These are phyloP conservation scores for Solanum bulbocastanum DNA, from an alignment of 257 asterid genomes.

Conservation along the genomic window DNA sequence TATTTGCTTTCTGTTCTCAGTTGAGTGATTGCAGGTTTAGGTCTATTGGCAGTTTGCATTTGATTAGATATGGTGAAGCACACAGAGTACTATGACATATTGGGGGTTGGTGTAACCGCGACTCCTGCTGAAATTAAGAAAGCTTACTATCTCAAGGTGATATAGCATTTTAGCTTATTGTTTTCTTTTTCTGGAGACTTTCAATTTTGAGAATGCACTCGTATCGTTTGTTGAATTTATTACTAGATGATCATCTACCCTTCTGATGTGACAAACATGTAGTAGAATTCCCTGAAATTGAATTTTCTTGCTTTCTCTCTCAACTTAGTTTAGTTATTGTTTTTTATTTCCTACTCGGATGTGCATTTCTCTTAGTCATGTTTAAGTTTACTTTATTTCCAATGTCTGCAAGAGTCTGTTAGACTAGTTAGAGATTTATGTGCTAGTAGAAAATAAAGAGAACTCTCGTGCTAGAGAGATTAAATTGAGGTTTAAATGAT, in stretches of 20 bases:
- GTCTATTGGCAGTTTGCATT: not conserved
- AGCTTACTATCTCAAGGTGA: conserved; percentile 74
- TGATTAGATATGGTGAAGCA: conserved; percentile 45
- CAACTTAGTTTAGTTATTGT: not conserved
- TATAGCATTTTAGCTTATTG: not conserved
- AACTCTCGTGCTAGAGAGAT: not conserved
- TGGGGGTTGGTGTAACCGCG: conserved; percentile 61
- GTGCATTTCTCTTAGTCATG: not conserved
- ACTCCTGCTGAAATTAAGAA: conserved; percentile 57
- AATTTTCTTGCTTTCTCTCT: not conserved
- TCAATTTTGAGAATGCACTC: not conserved
- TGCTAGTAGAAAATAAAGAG: not conserved
- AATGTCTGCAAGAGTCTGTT: not conserved
- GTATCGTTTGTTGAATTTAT: not conserved
- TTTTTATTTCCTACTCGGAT: not conserved
- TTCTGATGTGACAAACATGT: not conserved
- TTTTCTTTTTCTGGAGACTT: not conserved
- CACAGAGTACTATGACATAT: conserved; percentile 55
- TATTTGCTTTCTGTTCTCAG: not conserved
- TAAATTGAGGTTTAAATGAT: not conserved
- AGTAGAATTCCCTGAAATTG: not conserved
- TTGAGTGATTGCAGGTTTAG: not conserved
- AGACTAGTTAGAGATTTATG: not conserved
- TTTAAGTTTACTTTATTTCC: not conserved
- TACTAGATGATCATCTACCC: not conserved